A percentile compares a stretch with the other conserved stretches of the same genome.
These are phyloP conservation scores for Chrysoporthe cubensis DNA, from an alignment of 2,329 filamentous ascomycete genomes.

Conservation along the genomic window DNA sequence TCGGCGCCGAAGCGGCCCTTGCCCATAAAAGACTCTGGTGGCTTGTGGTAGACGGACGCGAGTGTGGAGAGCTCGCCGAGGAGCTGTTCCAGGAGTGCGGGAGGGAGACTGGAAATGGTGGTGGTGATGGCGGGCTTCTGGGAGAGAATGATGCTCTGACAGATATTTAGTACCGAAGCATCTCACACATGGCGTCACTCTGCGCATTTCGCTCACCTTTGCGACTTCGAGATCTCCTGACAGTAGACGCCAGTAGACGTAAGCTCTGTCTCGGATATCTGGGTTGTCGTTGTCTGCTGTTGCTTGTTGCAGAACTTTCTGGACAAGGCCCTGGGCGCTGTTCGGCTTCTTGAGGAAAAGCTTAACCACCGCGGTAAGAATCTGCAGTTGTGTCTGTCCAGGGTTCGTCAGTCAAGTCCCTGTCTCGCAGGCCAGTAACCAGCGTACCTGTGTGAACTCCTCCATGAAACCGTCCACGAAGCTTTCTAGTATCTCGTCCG, in stretches of 20 bases:
- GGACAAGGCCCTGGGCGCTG: slow-evolving; percentile 86
- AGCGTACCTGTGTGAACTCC: slow-evolving; percentile 85
- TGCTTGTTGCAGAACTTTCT: slow-evolving; percentile 90
- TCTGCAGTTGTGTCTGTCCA: slow-evolving; percentile 88
- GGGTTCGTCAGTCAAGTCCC: slow-evolving; percentile 22
- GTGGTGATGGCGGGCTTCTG: slow-evolving; percentile 93
- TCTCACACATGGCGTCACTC: not conserved
- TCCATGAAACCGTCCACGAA: slow-evolving; percentile 96
- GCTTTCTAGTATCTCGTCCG: slow-evolving; percentile 87
- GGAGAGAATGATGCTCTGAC: slow-evolving; percentile 79
- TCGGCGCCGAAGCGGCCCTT: slow-evolving; percentile 93
- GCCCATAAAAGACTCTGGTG: slow-evolving; percentile 95
- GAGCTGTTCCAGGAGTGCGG: slow-evolving; percentile 84
- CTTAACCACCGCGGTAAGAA: slow-evolving; percentile 95
- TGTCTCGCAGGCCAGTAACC: not conserved
- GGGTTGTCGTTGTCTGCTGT: slow-evolving; percentile 97
- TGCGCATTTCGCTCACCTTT: slow-evolving; percentile 61
- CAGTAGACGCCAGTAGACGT: slow-evolving; percentile 96
- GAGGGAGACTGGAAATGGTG: slow-evolving; percentile 88
- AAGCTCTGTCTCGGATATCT: slow-evolving; percentile 94
- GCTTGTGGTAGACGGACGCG: slow-evolving; percentile 97
- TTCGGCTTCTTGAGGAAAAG: slow-evolving; percentile 96
- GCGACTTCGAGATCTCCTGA: slow-evolving; percentile 90
- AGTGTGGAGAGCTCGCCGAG: slow-evolving; percentile 90
- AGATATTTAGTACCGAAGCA: not conserved